Conservation (phyloP, 441 rosid species). For the Caryocar brasiliense region DNA sequence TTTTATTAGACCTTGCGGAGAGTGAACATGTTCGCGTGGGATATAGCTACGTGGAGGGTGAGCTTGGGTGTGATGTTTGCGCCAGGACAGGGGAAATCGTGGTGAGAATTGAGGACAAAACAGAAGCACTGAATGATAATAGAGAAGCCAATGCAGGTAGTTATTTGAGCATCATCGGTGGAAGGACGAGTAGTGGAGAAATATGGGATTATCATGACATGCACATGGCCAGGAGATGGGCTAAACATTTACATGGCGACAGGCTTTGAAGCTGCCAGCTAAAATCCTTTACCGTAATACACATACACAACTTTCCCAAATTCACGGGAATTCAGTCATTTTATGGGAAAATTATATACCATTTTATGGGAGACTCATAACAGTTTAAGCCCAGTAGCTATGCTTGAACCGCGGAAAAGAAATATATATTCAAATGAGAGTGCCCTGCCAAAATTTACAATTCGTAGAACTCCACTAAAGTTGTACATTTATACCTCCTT, state of each 20-base stretch:
- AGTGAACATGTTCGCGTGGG: slow-evolving; percentile 30
- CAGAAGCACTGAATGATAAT: slow-evolving; percentile 18
- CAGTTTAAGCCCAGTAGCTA: slow-evolving; percentile 2
- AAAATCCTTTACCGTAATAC: not conserved
- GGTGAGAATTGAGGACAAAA: slow-evolving; percentile 33
- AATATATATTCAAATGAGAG: not conserved
- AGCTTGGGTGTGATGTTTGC: slow-evolving; percentile 34
- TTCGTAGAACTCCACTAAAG: not conserved
- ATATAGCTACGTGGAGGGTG: slow-evolving; percentile 64
- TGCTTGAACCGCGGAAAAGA: not conserved
- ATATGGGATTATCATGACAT: slow-evolving; percentile 69
- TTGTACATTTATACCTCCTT: not conserved
- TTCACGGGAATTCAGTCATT: slow-evolving; percentile 7
- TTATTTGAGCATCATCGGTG: slow-evolving; percentile 26
- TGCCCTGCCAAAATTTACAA: not conserved
- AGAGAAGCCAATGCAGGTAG: slow-evolving; percentile 20
- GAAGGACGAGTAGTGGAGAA: slow-evolving; percentile 49
- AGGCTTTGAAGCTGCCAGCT: slow-evolving; percentile 28
- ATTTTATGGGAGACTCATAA: not conserved
- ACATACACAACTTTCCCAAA: slow-evolving; percentile 4
- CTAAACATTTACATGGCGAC: slow-evolving; percentile 67
- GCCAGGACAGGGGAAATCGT: slow-evolving; percentile 48
- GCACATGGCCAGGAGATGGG: slow-evolving; percentile 82
- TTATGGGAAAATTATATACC: too few relatives aligned
- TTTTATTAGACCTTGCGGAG: slow-evolving; percentile 46